Evolutionary conservation across 202 grass and related monocot genomes (phyloP), one percentile per base, ranked within the genome.

Genomic region (Musa balbisiana): DNA sequence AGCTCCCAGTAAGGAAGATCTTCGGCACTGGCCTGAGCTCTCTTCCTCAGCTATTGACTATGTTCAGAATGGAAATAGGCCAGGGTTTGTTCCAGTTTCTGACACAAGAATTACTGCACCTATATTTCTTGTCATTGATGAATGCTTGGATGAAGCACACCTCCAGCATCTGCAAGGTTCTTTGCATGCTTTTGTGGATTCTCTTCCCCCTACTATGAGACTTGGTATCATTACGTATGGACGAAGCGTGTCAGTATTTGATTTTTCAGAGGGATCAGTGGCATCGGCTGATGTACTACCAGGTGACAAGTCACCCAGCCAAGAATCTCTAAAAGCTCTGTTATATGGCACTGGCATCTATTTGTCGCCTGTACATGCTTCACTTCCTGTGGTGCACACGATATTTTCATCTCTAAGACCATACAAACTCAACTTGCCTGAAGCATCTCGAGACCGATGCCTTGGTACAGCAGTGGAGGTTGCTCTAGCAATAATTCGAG

Each of bases 91-190:
- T 55, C 90, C 91, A 0, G 80, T 98, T 79, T 68, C 86, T 4
- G 94, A 92, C 76, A 63, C 87, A 1, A 90, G 91, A 85, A 86
- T 87, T 49, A 87, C 86, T 1, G 83, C 88, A 1, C 93, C 93
- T 12, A 89, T 92, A 78, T 90, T 97, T 78, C 83, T 97, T 73
- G 80, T 97, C 64, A 89, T 97, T 83, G 90, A 92, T 58, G 93
- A 97, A 62, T 87, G 87, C 70, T 84, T 97, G 2, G 90, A 92
- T 43, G 93, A 97, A 77, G 83, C 85, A 3, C 84, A 97, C 75
- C 84, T 97, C 27, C 89, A 90, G 52, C 93, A 96, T 85, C 88
- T 97, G 62, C 93, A 97, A 78, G 90, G 93, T 53, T 97, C 93
- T 78, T 84, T 97, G 69, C 90, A 97, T 87, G 93, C 93, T 80